Conservation (phyloP, 2,329 filamentous ascomycete genomes). For the Pseudocercospora cruenta region DNA sequence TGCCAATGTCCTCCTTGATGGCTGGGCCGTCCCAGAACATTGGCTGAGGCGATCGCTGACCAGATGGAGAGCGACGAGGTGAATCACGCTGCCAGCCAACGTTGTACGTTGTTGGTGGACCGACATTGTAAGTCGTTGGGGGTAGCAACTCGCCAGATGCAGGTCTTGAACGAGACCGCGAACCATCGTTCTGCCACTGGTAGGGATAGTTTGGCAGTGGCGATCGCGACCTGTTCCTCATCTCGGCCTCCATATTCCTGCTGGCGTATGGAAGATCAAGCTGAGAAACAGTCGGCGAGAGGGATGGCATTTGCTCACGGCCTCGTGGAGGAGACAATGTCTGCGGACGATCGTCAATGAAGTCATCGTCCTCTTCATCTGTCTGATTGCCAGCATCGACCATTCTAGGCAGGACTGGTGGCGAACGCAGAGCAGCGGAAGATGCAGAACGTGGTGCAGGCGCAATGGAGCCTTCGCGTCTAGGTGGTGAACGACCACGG, state of each 20-base stretch:
- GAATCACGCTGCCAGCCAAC: conserved; percentile 4
- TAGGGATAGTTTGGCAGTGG: conserved; percentile 3
- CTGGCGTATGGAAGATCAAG: conserved; percentile 11
- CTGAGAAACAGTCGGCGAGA: conserved; percentile 17
- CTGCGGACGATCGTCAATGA: conserved; percentile 14
- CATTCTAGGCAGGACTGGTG: conserved; percentile 8
- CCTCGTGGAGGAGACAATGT: conserved; percentile 20
- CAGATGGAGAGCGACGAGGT: conserved; percentile 1
- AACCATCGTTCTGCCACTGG: neutral
- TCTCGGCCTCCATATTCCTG: neutral
- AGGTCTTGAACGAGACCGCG: neutral
- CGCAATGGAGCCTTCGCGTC: conserved; percentile 5
- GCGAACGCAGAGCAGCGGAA: conserved; percentile 13
- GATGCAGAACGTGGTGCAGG: conserved; percentile 19
- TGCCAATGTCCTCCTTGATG: conserved; percentile 6
- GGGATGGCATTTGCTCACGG: conserved; percentile 14
- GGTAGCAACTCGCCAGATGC: conserved; percentile 16
- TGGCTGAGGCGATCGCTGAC: conserved; percentile 7
- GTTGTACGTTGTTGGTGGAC: neutral
- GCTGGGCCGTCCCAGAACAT: conserved; percentile 5
- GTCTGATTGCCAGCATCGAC: conserved; percentile 12
- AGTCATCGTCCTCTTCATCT: conserved; percentile 15
- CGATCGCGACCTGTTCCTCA: conserved; percentile 15
- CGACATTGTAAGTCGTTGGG: conserved; percentile 11
- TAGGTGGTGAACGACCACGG: conserved; percentile 20